These are phyloP conservation scores for Quercus berberidifolia DNA, from an alignment of 306 rosid species.

Conservation along the genomic window DNA sequence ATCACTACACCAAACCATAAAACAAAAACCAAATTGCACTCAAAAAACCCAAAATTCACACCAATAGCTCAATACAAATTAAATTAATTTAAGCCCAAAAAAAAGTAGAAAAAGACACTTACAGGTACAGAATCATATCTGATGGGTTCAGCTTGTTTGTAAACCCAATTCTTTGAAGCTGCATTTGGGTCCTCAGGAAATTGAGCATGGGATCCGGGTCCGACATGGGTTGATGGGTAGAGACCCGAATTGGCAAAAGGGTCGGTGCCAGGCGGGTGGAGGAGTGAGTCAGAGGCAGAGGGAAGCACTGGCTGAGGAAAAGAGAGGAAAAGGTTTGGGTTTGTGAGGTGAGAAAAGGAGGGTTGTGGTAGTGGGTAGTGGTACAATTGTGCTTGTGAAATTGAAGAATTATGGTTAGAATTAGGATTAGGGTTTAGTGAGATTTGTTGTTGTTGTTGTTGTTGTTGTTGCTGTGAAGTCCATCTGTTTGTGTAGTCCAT, in stretches of 20 bases:
- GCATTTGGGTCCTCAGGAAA: conserved; percentile 23
- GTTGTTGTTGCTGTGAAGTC: not conserved
- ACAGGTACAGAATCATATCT: conserved; percentile 33
- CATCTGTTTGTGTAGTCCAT: not conserved
- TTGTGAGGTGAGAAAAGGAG: conserved; percentile 17
- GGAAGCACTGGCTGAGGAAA: conserved; percentile 31
- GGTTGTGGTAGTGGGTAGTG: conserved; percentile 5
- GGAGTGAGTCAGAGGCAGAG: conserved; percentile 23
- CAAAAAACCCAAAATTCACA: not conserved
- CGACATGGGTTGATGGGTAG: conserved; percentile 22
- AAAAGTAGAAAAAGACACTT: not conserved
- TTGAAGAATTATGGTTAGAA: not conserved
- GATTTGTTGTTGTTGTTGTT: not conserved
- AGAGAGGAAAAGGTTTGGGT: conserved; percentile 12
- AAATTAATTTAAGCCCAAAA: not conserved
- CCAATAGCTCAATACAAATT: not conserved
- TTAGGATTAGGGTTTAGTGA: not conserved
- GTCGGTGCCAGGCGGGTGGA: conserved; percentile 55
- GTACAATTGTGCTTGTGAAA: conserved; percentile 15
- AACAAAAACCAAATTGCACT: not conserved
- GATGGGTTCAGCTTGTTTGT: conserved; percentile 23
- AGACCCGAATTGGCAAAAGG: conserved; percentile 22
- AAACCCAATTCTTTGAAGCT: conserved; percentile 24
- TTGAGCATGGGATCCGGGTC: conserved; percentile 14
- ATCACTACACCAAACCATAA: not conserved